A percentile compares a stretch with the other conserved stretches of the same genome.
Conservation (phyloP, 148 eudicot genomes). For the Fallopia convolvulus region DNA sequence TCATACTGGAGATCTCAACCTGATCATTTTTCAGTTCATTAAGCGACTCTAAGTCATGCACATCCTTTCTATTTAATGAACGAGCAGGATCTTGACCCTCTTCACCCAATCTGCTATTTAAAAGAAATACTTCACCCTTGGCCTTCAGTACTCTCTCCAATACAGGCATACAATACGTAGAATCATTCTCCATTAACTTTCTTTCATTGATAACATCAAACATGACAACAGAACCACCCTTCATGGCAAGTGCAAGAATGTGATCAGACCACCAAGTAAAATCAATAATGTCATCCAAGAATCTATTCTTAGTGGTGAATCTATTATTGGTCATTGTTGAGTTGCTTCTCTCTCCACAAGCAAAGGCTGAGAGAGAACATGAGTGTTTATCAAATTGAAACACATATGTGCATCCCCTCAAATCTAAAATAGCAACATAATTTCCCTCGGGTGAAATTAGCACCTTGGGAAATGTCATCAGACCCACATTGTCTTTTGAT, state of each 20-base stretch:
- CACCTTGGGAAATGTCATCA: conserved; percentile 65
- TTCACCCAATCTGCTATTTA: conserved; percentile 44
- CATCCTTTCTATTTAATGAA: conserved; percentile 19
- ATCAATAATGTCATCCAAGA: conserved; percentile 46
- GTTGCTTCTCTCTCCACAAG: conserved; percentile 27
- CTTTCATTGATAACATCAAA: conserved; percentile 37
- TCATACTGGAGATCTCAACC: conserved; percentile 33
- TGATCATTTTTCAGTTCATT: conserved; percentile 30
- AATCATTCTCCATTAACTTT: conserved; percentile 37
- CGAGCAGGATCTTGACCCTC: conserved; percentile 27
- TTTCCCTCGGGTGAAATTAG: conserved; percentile 64
- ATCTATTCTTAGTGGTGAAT: conserved; percentile 24
- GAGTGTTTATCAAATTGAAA: conserved; percentile 44
- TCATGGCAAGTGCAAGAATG: conserved; percentile 51
- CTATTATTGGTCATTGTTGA: conserved; percentile 12
- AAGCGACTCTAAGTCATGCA: conserved; percentile 30
- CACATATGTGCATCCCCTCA: conserved; percentile 50
- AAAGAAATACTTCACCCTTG: conserved; percentile 52
- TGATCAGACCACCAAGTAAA: conserved; percentile 93
- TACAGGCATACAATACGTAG: conserved; percentile 48
- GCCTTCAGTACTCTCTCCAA: conserved; percentile 42
- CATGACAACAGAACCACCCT: conserved; percentile 48
- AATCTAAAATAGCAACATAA: conserved; percentile 65
- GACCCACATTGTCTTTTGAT: conserved; percentile 44
- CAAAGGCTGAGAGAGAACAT: conserved; percentile 33